Base-by-base conservation (phyloP, 768 basidiomycete genomes). In the Agrocybe chaxingu region DNA sequence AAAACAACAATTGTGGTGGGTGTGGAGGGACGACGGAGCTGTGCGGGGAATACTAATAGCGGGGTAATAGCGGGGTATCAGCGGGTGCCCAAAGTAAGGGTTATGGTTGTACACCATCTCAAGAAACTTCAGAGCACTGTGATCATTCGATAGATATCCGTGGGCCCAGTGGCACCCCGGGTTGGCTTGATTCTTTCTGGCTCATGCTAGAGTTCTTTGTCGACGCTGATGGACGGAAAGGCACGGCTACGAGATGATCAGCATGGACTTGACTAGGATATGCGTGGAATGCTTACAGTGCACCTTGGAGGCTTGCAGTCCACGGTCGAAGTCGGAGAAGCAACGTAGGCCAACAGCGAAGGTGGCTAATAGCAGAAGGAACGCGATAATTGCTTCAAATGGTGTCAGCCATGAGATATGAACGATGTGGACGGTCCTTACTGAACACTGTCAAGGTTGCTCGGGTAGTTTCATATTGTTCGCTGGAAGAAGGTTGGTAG, bases 391-490 rank as follows among this genome's bases (percentile, higher is more conserved):
- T 18, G 87, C 91, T 93, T 29, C 32, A 37, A 13, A 45, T 13
- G 45, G 13, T 48, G 45, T 32, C 42, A 35, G 30, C 18, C 35
- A 24, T 8, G 24, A 13, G 33, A 47, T 39, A 3, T 8, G 24
- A 10, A 16, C 32, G n/a, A 32, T 37, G 19, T 30, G 36, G 19
- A 42, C 29, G 11, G 45, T 11, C 54, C 69, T 56, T 61, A 93
- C 91, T 89, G 73, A 92, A 93, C 30, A 82, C 76, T 3, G 89
- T 90, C 9, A 93, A 71, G 7, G 91, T 89, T 45, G 81, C 84
- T 46, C 90, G 77, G 13, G 90, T 92, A n/a, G 87, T 82, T 18
- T 66, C 58, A 59, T 93, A 93, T 55, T 77, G 71, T 0, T 36
- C 56, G 41, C 66, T 56, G 6, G 86, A 82, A 3, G 60, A 53